Evolutionary conservation across 1,284 basidiomycete genomes (phyloP).

Genomic region (Trichosporon sp.): DNA sequence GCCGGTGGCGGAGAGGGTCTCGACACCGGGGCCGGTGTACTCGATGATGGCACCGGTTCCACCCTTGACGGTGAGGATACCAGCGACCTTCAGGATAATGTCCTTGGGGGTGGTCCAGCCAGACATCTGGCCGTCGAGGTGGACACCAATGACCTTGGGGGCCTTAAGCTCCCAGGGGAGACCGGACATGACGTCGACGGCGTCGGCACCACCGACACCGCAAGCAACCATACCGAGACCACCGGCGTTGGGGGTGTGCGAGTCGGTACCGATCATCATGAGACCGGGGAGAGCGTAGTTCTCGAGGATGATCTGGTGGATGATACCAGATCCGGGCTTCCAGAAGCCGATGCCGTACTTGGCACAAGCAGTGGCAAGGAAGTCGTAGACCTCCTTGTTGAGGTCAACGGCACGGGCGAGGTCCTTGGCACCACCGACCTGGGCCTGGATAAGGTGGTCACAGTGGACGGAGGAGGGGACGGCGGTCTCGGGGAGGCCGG

Average conservation of each 20-base stretch:
- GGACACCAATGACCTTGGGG: conserved; percentile 98
- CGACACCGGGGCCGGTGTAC: conserved; percentile 90
- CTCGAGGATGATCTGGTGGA: conserved; percentile 96
- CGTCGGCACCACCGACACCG: conserved; percentile 98
- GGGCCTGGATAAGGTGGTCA: conserved; percentile 98
- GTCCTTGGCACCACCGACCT: conserved; percentile 90
- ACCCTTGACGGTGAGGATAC: conserved; percentile 96
- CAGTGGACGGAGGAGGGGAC: conserved; percentile 98
- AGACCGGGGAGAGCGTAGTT: conserved; percentile 99
- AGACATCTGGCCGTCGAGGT: conserved; percentile 89
- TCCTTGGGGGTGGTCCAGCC: conserved; percentile 99
- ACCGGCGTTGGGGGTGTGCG: conserved; percentile 98
- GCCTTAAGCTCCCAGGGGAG: conserved; percentile 99
- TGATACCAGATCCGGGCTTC: conserved; percentile 98
- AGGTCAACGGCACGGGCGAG: conserved; percentile 87
- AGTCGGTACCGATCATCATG: conserved; percentile 99
- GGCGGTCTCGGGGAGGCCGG: conserved; percentile 94
- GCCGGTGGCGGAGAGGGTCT: conserved; percentile 95
- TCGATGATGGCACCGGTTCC: conserved; percentile 97
- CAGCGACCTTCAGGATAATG: conserved; percentile 95
- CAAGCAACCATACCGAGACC: conserved; percentile 99
- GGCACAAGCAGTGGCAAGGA: conserved; percentile 94
- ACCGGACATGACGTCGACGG: conserved; percentile 97
- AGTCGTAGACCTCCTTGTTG: conserved; percentile 99
- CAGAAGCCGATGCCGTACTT: conserved; percentile 99